These are phyloP conservation scores for Fusarium duplospermum DNA, from an alignment of 2,329 filamentous ascomycete species.

Conservation along the genomic window DNA sequence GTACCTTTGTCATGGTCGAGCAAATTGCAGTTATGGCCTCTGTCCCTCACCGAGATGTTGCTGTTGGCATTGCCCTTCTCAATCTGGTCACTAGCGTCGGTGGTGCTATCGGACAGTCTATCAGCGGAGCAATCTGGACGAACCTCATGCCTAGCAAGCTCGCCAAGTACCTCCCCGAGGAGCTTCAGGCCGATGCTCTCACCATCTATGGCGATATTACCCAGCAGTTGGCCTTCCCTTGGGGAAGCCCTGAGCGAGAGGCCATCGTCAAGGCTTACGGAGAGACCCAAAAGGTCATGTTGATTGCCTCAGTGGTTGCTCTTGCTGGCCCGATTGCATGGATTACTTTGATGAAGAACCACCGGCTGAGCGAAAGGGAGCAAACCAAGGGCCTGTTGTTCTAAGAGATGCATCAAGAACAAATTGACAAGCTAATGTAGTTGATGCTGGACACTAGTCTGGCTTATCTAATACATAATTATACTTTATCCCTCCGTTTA, in stretches of 20 bases:
- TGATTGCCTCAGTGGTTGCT: constrained; percentile 3
- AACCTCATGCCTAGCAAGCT: constrained; percentile 39
- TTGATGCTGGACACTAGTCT: neutral
- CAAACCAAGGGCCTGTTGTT: constrained; percentile 20
- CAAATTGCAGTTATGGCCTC: constrained; percentile 50
- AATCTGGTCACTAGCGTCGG: constrained; percentile 66
- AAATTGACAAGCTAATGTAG: neutral
- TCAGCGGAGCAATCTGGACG: constrained; percentile 51
- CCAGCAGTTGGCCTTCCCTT: constrained; percentile 27
- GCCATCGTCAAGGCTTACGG: constrained; percentile 39
- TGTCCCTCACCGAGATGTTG: constrained; percentile 55
- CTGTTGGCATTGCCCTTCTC: constrained; percentile 66
- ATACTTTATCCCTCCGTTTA: neutral
- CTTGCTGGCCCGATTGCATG: constrained; percentile 5
- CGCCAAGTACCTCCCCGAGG: constrained; percentile 28
- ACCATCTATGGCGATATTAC: constrained; percentile 39
- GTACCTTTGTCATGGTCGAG: constrained; percentile 47
- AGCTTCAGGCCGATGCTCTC: constrained; percentile 18
- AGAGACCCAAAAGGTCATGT: constrained; percentile 6
- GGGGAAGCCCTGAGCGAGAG: constrained; percentile 35
- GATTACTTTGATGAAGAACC: constrained; percentile 21
- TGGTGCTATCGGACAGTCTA: constrained; percentile 61
- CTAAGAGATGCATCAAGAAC: neutral
- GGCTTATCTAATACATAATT: neutral
- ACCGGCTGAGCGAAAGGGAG: constrained; percentile 9